Base-by-base conservation (phyloP, 2,329 filamentous ascomycete genomes). In the Calonectria multiphialidica region DNA sequence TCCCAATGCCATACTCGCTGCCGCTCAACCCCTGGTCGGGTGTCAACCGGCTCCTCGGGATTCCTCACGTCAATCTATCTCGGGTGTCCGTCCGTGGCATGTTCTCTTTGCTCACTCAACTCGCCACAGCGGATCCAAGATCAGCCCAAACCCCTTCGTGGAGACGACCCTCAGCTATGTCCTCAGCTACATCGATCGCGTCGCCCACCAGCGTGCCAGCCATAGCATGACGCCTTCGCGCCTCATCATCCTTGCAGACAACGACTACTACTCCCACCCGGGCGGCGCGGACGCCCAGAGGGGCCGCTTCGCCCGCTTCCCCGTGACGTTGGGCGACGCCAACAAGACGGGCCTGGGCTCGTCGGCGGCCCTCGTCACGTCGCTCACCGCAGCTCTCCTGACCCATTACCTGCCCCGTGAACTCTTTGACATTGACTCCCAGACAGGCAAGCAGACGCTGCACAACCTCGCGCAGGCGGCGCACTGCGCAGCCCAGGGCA, bases 311-410 rank as follows among this genome's bases (percentile, higher is more conserved):
- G 89, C 91, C 74, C 90, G 93, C 81, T 98, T 98, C 84, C 89
- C 90, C 50, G 92, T 96, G 18, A 90, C 92, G 7, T 90, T 99
- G 42, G 86, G 88, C 70, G 89, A 92, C 74, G 96, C 96, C 18
- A 94, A 98, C 88, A 99, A 99, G 87, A 99, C 97, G 0, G 97
- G 97, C 2, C 91, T 99, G 35, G 97, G 97, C 71, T 98, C 96
- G 13, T 98, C 96, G 1, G 97, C 97, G 5, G 97, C 97, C 5
- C 90, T 99, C 15, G 96, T 98, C 37, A 98, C 97, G 1, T 89
- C 96, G 47, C 90, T 99, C 47, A 95, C 94, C 1, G 94, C 93
- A 47, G 91, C 94, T 1, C 85, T 98, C 3, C 89, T 98, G 35
- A 86, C 87, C n/a, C 92, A 96, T 85, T 96, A 96, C 86, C 88